phyloP scores from a whole-genome alignment of 768 basidiomycete species.

The Crassisporium funariophilum region DNA sequence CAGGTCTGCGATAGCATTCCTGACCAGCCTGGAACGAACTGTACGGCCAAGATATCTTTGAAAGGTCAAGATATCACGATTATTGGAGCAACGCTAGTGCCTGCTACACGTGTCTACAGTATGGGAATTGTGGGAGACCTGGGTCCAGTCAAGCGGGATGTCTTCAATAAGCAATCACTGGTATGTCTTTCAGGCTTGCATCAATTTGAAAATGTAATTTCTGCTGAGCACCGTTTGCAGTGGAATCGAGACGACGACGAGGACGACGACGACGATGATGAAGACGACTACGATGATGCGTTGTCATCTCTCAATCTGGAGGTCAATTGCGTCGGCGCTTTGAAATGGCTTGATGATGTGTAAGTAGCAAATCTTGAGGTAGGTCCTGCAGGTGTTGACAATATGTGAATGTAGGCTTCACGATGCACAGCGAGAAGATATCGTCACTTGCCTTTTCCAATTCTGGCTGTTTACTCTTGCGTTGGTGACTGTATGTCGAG shows the following conservation, averaged over 20 bases:
- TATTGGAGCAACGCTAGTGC: no score
- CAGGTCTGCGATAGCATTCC: constrained; percentile 45
- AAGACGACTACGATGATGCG: constrained; percentile 6
- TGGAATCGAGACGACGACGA: constrained; percentile 6
- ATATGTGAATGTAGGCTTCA: no score
- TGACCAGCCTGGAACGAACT: constrained; percentile 26
- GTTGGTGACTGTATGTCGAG: constrained; percentile 43
- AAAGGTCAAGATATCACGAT: no score
- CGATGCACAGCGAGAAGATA: constrained; percentile 48
- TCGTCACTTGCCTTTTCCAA: constrained; percentile 47
- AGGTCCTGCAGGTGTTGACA: no score
- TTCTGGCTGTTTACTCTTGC: constrained; percentile 50
- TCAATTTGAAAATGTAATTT: no score
- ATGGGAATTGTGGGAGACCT: no score
- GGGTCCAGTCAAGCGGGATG: not conserved
- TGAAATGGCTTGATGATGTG: constrained; percentile 50
- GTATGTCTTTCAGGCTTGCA: no score
- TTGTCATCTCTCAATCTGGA: constrained; percentile 3
- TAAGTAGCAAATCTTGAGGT: no score
- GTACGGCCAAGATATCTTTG: constrained; percentile 20
- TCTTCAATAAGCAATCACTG: no score
- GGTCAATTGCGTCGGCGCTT: constrained; percentile 39
- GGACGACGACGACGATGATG: constrained; percentile 6
- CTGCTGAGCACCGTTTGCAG: not conserved
- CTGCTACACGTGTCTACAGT: no score